These are phyloP conservation scores for Diplosphaera chodatii DNA, from an alignment of 139 green algal genomes.

Conservation along the genomic window DNA sequence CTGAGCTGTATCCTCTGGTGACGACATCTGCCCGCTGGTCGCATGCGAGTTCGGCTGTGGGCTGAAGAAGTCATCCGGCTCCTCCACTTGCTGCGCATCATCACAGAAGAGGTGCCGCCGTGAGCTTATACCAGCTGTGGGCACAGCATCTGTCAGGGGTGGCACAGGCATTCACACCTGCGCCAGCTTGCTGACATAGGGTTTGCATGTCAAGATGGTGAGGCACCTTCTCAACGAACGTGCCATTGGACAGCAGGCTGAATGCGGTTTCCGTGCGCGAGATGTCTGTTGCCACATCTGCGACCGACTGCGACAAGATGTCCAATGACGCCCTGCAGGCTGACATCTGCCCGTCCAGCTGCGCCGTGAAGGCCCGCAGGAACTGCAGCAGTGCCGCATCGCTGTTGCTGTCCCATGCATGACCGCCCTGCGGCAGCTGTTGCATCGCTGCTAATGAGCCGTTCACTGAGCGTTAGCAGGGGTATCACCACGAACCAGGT, in stretches of 20 bases:
- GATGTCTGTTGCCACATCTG: background rate
- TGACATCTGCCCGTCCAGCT: background rate
- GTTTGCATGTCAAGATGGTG: no score
- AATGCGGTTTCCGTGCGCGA: background rate
- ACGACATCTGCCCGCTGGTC: background rate
- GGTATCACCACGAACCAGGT: no score
- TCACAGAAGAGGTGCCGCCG: no score
- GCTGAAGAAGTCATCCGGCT: background rate
- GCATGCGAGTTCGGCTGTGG: background rate
- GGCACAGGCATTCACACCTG: no score
- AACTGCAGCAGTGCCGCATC: slow-evolving; percentile 5
- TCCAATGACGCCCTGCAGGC: background rate
- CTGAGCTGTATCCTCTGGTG: background rate
- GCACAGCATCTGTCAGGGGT: no score
- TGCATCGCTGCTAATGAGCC: no score
- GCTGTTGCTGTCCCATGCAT: background rate
- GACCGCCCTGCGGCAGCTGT: no score
- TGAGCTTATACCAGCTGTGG: no score
- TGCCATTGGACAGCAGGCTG: background rate
- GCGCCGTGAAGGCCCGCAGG: background rate
- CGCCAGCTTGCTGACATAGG: no score
- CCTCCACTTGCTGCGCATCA: background rate
- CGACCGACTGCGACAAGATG: background rate
- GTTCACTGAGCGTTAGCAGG: no score
- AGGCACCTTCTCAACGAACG: slow-evolving; percentile 3